Percentiles rank a stretch among this genome's conserved stretches.
Evolutionary conservation across 2,329 filamentous ascomycete species (phyloP).

Genomic region (Hymenoscyphus occultus): DNA sequence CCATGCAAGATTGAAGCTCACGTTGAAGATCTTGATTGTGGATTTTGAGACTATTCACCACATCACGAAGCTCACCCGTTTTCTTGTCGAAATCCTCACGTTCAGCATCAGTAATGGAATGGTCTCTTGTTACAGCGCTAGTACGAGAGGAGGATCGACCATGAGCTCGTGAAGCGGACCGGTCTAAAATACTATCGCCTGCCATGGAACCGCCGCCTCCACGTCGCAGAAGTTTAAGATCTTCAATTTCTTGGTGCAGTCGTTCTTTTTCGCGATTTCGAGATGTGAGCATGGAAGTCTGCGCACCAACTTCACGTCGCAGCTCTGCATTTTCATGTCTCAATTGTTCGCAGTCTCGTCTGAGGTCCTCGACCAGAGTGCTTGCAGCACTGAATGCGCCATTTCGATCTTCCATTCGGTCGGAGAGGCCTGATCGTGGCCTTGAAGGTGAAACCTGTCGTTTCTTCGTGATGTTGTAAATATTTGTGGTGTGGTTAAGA

Average conservation of each 20-base stretch:
- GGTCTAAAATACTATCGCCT: slow-evolving; percentile 87
- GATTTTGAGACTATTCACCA: slow-evolving; percentile 79
- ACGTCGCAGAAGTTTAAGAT: slow-evolving; percentile 83
- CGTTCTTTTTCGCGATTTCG: slow-evolving; percentile 93
- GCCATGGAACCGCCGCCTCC: slow-evolving; percentile 65
- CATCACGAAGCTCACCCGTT: slow-evolving; percentile 79
- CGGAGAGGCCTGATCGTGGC: slow-evolving; percentile 47
- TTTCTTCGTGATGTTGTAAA: slow-evolving; percentile 62
- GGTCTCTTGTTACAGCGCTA: slow-evolving; percentile 38
- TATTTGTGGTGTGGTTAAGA: slow-evolving; percentile 60
- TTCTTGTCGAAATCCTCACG: slow-evolving; percentile 84
- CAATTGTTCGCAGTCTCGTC: slow-evolving; percentile 67
- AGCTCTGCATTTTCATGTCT: slow-evolving; percentile 91
- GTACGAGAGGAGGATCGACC: slow-evolving; percentile 73
- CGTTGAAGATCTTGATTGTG: slow-evolving; percentile 86
- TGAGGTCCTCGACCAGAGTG: slow-evolving; percentile 73
- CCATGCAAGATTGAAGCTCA: slow-evolving; percentile 74
- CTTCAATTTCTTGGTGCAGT: slow-evolving; percentile 94
- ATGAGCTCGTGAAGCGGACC: slow-evolving; percentile 83
- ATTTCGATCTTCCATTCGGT: slow-evolving; percentile 44
- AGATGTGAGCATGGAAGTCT: slow-evolving; percentile 96
- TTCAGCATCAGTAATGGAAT: slow-evolving; percentile 65
- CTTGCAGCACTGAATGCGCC: slow-evolving; percentile 56
- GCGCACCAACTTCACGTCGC: slow-evolving; percentile 86
- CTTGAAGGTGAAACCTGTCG: slow-evolving; percentile 45